These are phyloP conservation scores for Mesotaenium endlicherianum DNA, from an alignment of 139 green algal species.

Conservation along the genomic window DNA sequence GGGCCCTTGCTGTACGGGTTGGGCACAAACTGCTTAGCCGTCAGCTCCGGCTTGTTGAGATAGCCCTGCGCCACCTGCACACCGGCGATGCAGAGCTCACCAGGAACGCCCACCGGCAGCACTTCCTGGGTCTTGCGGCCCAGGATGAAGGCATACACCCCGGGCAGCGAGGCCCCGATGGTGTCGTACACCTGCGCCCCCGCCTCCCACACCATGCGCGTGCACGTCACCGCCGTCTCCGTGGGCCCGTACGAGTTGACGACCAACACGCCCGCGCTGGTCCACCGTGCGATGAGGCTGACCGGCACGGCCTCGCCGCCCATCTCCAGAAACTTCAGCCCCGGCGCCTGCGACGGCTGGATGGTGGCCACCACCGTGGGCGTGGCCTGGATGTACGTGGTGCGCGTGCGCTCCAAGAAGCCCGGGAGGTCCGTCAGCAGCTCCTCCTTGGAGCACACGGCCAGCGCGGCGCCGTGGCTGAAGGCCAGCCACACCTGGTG, in stretches of 20 bases:
- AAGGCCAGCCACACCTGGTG: not conserved
- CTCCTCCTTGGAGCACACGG: not conserved
- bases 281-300: not conserved
- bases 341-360: not conserved
- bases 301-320: not conserved
- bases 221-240: not conserved
- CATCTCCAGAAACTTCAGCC: not conserved
- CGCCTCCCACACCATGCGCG: not conserved
- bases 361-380: not conserved
- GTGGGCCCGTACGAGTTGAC: not conserved
- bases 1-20: not conserved
- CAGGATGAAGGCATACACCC: not conserved
- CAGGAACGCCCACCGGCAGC: slow-evolving; percentile 1
- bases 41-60: slow-evolving; percentile 15
- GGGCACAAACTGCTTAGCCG: not conserved
- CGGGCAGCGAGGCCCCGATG: not conserved
- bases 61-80: slow-evolving; percentile 13
- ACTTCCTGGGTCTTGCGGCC: not conserved
- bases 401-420: not conserved
- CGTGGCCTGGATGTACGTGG: not conserved
- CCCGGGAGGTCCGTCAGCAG: slow-evolving; percentile 1
- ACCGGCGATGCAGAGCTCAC: slow-evolving; percentile 34
- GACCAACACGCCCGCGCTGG: not conserved
- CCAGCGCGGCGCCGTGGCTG: not conserved
- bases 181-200: not conserved